Percentiles rank a stretch among this genome's conserved stretches.
These are phyloP conservation scores for Metschnikowia anglica DNA, from an alignment of 805 yeast genomes.

Conservation along the genomic window DNA sequence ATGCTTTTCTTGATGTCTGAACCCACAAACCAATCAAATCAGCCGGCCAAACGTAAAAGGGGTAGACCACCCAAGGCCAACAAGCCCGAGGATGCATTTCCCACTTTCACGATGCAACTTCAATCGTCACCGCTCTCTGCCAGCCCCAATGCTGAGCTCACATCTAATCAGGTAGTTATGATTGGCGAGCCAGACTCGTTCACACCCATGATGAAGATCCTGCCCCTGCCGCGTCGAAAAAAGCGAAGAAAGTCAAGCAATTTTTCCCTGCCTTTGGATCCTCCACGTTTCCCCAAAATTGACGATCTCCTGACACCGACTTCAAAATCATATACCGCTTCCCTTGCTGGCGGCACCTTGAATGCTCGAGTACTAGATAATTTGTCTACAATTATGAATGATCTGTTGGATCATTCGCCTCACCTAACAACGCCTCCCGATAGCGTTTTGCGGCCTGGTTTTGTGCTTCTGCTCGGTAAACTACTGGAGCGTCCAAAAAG, in stretches of 20 bases:
- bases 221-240: conserved; percentile 25
- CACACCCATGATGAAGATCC: conserved; percentile 45
- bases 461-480: not conserved
- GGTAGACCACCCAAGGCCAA: conserved; percentile 48
- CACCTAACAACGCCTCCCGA: not conserved
- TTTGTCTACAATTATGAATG: conserved; percentile 1
- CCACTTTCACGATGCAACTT: conserved; percentile 42
- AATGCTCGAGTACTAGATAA: conserved; percentile 7
- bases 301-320: not conserved
- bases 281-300: conserved; percentile 1
- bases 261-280: conserved; percentile 6
- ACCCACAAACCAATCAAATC: not conserved
- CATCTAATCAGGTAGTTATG: conserved; percentile 37
- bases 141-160: conserved; percentile 41
- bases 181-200: conserved; percentile 44
- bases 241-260: conserved; percentile 12
- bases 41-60: conserved; percentile 38
- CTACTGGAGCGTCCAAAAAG: not conserved
- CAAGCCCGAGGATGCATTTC: conserved; percentile 31
- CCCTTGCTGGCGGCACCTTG: conserved; percentile 1
- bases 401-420: not conserved
- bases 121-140: conserved; percentile 37
- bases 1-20: conserved; percentile 5
- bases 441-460: conserved; percentile 1
- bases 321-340: conserved; percentile 2